Percentiles rank a stretch among this genome's conserved stretches.
These are phyloP conservation scores for Onygenales sp. DNA, from an alignment of 2,329 filamentous ascomycete species.

Conservation along the genomic window DNA sequence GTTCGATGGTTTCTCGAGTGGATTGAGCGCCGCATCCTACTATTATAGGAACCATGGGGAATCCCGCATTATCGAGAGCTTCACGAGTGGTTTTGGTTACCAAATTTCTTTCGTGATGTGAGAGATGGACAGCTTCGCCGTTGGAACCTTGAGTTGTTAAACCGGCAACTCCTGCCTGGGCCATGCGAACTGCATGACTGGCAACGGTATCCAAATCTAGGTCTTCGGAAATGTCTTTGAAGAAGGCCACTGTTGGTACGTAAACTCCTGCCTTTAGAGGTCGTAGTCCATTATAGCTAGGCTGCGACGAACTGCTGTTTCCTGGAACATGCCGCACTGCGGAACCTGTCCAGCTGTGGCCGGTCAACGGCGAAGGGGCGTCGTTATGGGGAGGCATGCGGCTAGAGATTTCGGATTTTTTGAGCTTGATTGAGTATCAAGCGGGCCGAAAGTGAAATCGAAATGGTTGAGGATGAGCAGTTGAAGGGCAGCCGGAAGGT, in stretches of 20 bases:
- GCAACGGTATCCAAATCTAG: constrained; percentile 72
- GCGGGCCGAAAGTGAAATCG: background rate
- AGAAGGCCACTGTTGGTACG: constrained; percentile 64
- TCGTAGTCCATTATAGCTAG: constrained; percentile 6
- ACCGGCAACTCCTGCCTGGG: constrained; percentile 66
- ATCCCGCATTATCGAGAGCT: constrained; percentile 73
- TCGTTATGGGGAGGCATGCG: constrained; percentile 4
- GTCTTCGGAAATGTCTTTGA: constrained; percentile 73
- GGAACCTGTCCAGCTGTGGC: background rate
- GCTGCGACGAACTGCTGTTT: background rate
- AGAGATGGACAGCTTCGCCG: constrained; percentile 79
- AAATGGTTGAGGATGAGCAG: background rate
- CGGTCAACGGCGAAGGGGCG: background rate
- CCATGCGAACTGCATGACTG: constrained; percentile 69
- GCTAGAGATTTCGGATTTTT: background rate
- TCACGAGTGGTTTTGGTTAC: constrained; percentile 71
- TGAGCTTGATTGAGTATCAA: background rate
- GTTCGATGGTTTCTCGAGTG: constrained; percentile 68
- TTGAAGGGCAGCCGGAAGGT: background rate
- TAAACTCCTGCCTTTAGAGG: constrained; percentile 10
- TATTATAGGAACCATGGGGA: constrained; percentile 66
- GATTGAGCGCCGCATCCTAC: constrained; percentile 74
- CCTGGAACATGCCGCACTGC: background rate
- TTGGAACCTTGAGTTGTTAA: constrained; percentile 85
- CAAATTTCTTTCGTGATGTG: constrained; percentile 62